A percentile compares a stretch with the other conserved stretches of the same genome.
Evolutionary conservation across 176 grass and related monocot species (phyloP).

Genomic region (Secale cereale): DNA sequence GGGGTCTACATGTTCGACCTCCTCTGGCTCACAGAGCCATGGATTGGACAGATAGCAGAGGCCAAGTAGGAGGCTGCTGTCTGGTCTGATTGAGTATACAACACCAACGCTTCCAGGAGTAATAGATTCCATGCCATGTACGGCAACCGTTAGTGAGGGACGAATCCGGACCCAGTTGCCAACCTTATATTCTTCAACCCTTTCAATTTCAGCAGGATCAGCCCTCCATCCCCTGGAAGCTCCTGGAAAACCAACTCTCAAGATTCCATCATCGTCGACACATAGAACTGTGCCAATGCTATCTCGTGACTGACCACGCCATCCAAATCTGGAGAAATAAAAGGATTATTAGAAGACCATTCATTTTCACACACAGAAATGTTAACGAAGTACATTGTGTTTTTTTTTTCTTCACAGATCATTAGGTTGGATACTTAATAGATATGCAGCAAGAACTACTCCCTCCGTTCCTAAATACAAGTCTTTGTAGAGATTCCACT

Average conservation of each 20-base stretch:
- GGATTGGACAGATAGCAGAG: slow-evolving; percentile 91
- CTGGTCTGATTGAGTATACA: slow-evolving; percentile 92
- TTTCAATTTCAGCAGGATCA: slow-evolving; percentile 98
- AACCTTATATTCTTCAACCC: slow-evolving; percentile 98
- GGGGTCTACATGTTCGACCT: slow-evolving; percentile 96
- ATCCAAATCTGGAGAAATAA: slow-evolving; percentile 76
- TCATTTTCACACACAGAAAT: neutral
- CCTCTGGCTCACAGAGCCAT: slow-evolving; percentile 98
- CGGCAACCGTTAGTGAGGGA: slow-evolving; percentile 62
- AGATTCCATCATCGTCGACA: slow-evolving; percentile 98
- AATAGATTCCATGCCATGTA: slow-evolving; percentile 93
- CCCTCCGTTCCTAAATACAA: too few species aligned
- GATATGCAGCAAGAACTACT: neutral
- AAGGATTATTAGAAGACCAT: slow-evolving; percentile 24
- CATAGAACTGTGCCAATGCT: slow-evolving; percentile 97
- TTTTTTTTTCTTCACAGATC: neutral
- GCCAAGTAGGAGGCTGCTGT: slow-evolving; percentile 90
- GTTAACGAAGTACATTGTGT: neutral
- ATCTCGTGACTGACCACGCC: slow-evolving; percentile 90
- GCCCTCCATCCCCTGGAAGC: slow-evolving; percentile 99
- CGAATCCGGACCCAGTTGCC: slow-evolving; percentile 93
- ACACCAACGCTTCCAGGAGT: slow-evolving; percentile 94
- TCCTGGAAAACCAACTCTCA: slow-evolving; percentile 97
- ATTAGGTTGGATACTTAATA: neutral
- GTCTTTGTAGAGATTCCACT: too few species aligned